Base-by-base conservation (phyloP, 2,329 filamentous ascomycete genomes). In the Trichoderma guizhouense region DNA sequence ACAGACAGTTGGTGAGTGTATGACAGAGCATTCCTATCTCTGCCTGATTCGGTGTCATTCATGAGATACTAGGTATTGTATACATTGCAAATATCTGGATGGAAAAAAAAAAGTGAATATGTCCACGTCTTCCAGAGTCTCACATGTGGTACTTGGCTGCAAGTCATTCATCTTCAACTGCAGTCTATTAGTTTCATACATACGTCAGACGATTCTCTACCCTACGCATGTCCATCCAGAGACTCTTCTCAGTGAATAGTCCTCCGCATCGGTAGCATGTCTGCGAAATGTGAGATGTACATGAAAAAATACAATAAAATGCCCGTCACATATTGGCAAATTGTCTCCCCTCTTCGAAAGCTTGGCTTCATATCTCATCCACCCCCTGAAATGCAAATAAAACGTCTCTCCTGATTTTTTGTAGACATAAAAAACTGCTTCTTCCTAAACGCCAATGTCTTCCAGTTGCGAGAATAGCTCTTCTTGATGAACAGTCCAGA, bases 361-460 rank as follows among this genome's bases (percentile, higher is more conserved):
- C 57, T 15, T 32, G 15, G 26, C 14, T 21, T 26, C 67, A n/a
- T 61, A 26, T 61, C 39, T 24, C 51, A n/a, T 24, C 43, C 36
- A 14, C n/a, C 43, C 15, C 28, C 34, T 18, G 21, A 67, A 43
- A 61, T 32, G 55, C n/a, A 34, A 53, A 34, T 32, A 30, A 7
- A 47, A 36, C 28, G 21, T 32, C 32, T 62, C 57, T 53, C 55
- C 57, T 53, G 26, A 12, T 21, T 9, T 32, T 69, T 61, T 47
- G 39, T 26, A 61, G 57, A 47, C 28, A 15, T 62, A 47, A 43
- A 62, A 69, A 69, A 36, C 21, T 53, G n/a, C 67, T 62, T 62
- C 57, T 30, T 62, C 63, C 57, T 36, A 24, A 69, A 69, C 67
- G 67, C 67, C 67, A 69, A 61, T 62, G 30, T 36, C 67, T 36